These are phyloP conservation scores for Xylaria sp. DNA, from an alignment of 2,329 filamentous ascomycete genomes.

Conservation along the genomic window DNA sequence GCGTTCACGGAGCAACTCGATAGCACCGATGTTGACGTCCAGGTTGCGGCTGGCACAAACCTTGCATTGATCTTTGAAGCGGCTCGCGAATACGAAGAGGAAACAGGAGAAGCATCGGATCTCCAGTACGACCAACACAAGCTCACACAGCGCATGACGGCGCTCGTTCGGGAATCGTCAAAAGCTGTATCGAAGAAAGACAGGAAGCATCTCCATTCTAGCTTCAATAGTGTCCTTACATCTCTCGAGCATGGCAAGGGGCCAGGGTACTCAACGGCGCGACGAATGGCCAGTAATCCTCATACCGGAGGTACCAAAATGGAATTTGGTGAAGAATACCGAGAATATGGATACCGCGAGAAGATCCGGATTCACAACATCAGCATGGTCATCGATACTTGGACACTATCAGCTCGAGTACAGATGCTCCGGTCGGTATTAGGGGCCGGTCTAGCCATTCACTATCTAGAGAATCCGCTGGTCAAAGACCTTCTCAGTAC, in stretches of 20 bases:
- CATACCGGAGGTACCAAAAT: slow-evolving; percentile 56
- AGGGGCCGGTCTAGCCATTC: slow-evolving; percentile 56
- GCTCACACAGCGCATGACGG: slow-evolving; percentile 60
- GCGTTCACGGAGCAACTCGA: slow-evolving; percentile 88
- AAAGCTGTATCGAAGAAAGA: slow-evolving; percentile 63
- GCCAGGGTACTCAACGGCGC: slow-evolving; percentile 64
- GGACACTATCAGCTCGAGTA: slow-evolving; percentile 62
- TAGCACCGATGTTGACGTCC: slow-evolving; percentile 76
- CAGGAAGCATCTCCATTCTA: slow-evolving; percentile 60
- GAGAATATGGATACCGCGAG: slow-evolving; percentile 65
- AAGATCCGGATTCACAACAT: slow-evolving; percentile 61
- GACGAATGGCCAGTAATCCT: slow-evolving; percentile 55
- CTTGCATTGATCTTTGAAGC: slow-evolving; percentile 88
- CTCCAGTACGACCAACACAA: slow-evolving; percentile 63
- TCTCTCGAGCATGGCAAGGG: slow-evolving; percentile 66
- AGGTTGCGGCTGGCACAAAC: slow-evolving; percentile 80
- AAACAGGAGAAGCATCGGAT: slow-evolving; percentile 60
- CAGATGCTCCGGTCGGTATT: slow-evolving; percentile 61
- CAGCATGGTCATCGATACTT: slow-evolving; percentile 60
- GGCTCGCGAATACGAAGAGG: slow-evolving; percentile 60
- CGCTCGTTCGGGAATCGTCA: slow-evolving; percentile 60
- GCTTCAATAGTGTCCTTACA: slow-evolving; percentile 63
- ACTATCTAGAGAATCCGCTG: slow-evolving; percentile 55
- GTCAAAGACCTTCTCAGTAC: slow-evolving; percentile 52
- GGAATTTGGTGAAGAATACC: slow-evolving; percentile 56